Conservation (phyloP, 2,329 filamentous ascomycete species). For the Talaromyces islandicus region DNA sequence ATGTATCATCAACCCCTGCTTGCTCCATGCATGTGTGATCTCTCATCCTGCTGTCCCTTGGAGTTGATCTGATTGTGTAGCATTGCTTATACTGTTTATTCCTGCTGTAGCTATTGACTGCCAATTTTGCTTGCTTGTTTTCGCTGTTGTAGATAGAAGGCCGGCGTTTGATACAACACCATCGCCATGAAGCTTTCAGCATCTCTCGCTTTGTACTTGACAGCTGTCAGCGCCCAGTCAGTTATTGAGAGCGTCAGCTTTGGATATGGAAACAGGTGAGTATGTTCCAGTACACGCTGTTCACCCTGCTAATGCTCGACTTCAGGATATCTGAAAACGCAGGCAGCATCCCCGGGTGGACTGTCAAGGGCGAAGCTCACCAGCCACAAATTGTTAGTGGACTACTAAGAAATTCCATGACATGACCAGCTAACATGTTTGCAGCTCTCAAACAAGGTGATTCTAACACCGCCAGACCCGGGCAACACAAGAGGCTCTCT, state of each 20-base stretch:
- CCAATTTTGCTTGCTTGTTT: neutral
- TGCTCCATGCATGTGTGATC: conserved; percentile 5
- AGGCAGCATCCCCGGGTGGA: conserved; percentile 51
- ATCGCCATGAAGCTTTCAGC: conserved; percentile 38
- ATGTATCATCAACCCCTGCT: conserved; percentile 3
- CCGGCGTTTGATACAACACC: conserved; percentile 14
- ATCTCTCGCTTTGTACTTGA: conserved; percentile 41
- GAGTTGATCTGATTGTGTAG: neutral
- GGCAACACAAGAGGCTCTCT: conserved; percentile 78
- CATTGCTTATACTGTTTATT: neutral
- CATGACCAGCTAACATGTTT: conserved; percentile 13
- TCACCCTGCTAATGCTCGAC: conserved; percentile 5
- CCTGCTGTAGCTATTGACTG: neutral
- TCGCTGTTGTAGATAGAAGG: neutral
- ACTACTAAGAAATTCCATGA: neutral
- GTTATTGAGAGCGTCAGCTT: conserved; percentile 72
- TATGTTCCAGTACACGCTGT: neutral
- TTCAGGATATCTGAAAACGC: conserved; percentile 55
- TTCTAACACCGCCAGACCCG: conserved; percentile 82
- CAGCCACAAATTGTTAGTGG: conserved; percentile 45
- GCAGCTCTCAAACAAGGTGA: conserved; percentile 76
- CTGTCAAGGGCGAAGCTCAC: conserved; percentile 49
- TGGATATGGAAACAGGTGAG: conserved; percentile 60
- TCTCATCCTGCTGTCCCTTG: neutral
- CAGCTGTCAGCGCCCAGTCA: conserved; percentile 55